phyloP scores from a whole-genome alignment of 2,329 filamentous ascomycete species.

The Arthrinium puccinioides region DNA sequence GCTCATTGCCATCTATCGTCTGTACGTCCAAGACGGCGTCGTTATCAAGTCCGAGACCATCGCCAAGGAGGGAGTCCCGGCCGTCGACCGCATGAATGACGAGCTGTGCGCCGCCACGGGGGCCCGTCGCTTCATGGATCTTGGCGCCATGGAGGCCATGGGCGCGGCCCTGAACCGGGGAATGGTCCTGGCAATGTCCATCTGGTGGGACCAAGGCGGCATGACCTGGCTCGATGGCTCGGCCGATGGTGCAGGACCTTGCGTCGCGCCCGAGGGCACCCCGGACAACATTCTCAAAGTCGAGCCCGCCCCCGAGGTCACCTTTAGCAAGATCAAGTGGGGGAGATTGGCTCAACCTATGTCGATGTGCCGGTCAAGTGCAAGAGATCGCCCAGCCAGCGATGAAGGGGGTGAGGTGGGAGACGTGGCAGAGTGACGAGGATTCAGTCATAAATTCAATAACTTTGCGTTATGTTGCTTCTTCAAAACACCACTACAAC shows the following conservation, averaged over 20 bases:
- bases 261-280: constrained; percentile 37
- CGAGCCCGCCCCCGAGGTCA: constrained; percentile 39
- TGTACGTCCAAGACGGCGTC: constrained; percentile 27
- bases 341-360: constrained; percentile 47
- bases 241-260: constrained; percentile 42
- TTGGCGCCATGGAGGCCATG: constrained; percentile 34
- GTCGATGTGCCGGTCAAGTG: constrained; percentile 3
- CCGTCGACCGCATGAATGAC: constrained; percentile 25
- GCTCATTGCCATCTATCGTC: constrained; percentile 23
- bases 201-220: constrained; percentile 44
- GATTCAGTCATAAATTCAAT: too few relatives aligned
- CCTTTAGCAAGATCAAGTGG: constrained; percentile 49
- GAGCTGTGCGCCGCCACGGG: constrained; percentile 27
- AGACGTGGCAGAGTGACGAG: background rate
- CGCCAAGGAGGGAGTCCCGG: constrained; percentile 22
- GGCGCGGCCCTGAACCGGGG: constrained; percentile 33
- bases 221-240: constrained; percentile 49
- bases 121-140: constrained; percentile 21
- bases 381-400: background rate
- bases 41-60: constrained; percentile 24
- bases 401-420: background rate
- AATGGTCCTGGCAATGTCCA: constrained; percentile 42
- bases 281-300: constrained; percentile 35
- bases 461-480: too few relatives aligned
- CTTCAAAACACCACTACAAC: too few relatives aligned